These are phyloP conservation scores for Prunus dulcis DNA, from an alignment of 306 rosid species.

Conservation along the genomic window DNA sequence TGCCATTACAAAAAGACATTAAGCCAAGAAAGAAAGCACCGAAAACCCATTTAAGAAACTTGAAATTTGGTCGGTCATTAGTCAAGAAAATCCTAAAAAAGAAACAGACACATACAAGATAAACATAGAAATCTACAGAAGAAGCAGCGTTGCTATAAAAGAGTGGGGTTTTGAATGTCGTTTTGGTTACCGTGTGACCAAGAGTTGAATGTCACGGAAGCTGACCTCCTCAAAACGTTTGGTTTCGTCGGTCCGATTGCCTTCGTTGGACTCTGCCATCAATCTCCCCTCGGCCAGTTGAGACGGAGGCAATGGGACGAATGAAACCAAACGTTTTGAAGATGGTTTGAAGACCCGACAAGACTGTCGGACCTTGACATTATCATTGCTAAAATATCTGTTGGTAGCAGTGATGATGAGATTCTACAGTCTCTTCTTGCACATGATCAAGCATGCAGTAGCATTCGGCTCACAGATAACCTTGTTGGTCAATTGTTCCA, in stretches of 20 bases:
- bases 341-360: slow-evolving; percentile 19
- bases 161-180: neutral
- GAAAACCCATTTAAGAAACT: too few species aligned
- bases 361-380: slow-evolving; percentile 39
- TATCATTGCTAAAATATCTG: slow-evolving; percentile 43
- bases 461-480: slow-evolving; percentile 35
- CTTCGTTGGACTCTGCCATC: too few species aligned
- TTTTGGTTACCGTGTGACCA: neutral
- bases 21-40: too few species aligned
- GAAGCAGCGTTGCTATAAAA: neutral
- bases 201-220: neutral
- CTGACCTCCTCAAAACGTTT: too few species aligned
- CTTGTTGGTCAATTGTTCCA: slow-evolving; percentile 43
- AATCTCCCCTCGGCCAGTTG: neutral
- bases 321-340: neutral
- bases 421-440: slow-evolving; percentile 39
- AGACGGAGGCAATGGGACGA: slow-evolving; percentile 9
- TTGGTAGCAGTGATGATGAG: slow-evolving; percentile 53
- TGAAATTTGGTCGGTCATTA: too few species aligned
- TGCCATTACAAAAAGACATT: too few species aligned
- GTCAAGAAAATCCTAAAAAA: neutral
- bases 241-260: too few species aligned
- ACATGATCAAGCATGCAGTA: slow-evolving; percentile 41
- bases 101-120: neutral
- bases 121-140: neutral